phyloP scores from a whole-genome alignment of 768 basidiomycete species.

The Tylopilus plumbeoviolaceoides region DNA sequence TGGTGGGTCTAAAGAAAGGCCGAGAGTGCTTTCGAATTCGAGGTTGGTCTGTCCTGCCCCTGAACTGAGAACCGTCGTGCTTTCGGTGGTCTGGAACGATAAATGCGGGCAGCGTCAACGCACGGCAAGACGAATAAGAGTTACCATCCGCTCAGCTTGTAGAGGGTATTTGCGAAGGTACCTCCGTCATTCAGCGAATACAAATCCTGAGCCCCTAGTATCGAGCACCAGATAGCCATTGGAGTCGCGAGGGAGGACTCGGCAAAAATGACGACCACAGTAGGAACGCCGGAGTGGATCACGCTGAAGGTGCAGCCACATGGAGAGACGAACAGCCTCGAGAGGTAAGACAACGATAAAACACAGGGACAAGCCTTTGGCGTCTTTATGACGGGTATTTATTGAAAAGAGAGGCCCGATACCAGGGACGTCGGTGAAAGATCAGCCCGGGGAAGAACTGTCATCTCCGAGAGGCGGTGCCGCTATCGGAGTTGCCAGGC shows the following conservation, averaged over 20 bases:
- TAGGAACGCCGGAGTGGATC: too few species aligned
- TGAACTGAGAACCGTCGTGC: too few species aligned
- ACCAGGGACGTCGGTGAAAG: too few species aligned
- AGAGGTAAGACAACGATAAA: background rate
- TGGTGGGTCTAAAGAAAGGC: too few species aligned
- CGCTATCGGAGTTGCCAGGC: background rate
- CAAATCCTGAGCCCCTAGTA: too few species aligned
- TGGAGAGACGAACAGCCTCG: background rate
- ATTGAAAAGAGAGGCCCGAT: background rate
- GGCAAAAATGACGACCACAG: too few species aligned
- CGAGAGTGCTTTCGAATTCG: background rate
- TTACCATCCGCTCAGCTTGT: background rate
- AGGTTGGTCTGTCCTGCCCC: background rate
- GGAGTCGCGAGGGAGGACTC: too few species aligned
- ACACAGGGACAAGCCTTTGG: background rate
- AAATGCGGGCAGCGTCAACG: background rate
- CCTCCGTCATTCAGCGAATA: background rate
- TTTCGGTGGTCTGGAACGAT: background rate
- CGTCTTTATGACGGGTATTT: background rate
- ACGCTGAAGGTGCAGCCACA: too few species aligned
- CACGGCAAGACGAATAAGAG: background rate
- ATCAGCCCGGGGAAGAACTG: background rate
- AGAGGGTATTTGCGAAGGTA: background rate
- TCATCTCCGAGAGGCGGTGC: background rate
- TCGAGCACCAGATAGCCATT: too few species aligned